Evolutionary conservation across 345 rosid species (phyloP), one percentile per base, ranked within the genome.

Genomic region (Camelina neglecta): DNA sequence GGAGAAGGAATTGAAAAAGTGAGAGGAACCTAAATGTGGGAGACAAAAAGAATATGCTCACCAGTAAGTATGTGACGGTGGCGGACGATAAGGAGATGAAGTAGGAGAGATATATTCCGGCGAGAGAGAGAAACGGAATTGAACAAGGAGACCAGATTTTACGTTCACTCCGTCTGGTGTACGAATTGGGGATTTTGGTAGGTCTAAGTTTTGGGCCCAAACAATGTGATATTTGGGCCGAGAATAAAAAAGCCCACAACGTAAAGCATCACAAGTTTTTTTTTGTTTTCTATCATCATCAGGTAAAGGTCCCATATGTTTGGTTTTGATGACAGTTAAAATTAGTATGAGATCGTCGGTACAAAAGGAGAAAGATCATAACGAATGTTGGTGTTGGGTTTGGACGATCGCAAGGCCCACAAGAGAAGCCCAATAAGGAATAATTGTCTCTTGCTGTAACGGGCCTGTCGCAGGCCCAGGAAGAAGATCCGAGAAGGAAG

Each of bases 101-200:
- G 57, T 41, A 51, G 74, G 35, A 45, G 29, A 36, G 4, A 29
- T 44, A 71, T 63, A 36, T 62, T 49, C 76, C 81, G 81, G 81
- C 72, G 72, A 77, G 76, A 71, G 76, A 71, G 58, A 71, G 72
- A 65, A 71, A 39, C 67, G 62, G 55, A 26, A 54, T 55, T 77
- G 72, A 65, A 26, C 8, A 48, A 9, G 35, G 39, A 26, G 75
- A 71, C 66, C 55, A 58, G 26, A 21, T 48, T 70, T 59, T 59
- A 6, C 64, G 20, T 60, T 66, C 48, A 5, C 65, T 56, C 49
- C 31, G 44, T 67, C 29, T 9, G 47, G 3, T 56, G 60, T 29
- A 70, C 18, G 49, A 65, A 65, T 26, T 64, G 24, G 47, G 26
- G 33, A 33, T 71, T 71, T 69, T 57, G 45, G 47, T 71, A 77